A percentile compares a stretch with the other conserved stretches of the same genome.
Conservation (phyloP, 1,139 yeast species). For the Citeromyces siamensis region DNA sequence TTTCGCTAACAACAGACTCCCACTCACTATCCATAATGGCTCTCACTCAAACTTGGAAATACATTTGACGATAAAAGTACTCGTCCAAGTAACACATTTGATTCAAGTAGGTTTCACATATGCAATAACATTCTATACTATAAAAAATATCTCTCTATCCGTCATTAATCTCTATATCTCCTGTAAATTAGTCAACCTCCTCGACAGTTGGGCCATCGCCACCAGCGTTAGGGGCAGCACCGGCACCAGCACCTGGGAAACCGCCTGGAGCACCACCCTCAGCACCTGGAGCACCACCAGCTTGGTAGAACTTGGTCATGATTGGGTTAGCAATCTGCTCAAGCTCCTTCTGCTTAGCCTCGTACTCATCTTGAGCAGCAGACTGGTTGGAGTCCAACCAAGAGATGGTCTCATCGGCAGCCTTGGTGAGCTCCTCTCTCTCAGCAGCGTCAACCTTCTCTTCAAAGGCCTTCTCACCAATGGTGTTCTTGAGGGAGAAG, state of each 20-base stretch:
- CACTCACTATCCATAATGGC: neutral
- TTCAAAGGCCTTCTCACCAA: slow-evolving; percentile 32
- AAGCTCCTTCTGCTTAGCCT: slow-evolving; percentile 54
- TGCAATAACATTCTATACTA: too few species aligned
- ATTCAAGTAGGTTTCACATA: too few species aligned
- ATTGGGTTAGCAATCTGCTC: slow-evolving; percentile 56
- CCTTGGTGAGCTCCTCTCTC: slow-evolving; percentile 29
- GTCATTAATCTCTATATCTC: too few species aligned
- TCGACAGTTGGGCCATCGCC: slow-evolving; percentile 57
- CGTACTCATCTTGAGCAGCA: slow-evolving; percentile 40
- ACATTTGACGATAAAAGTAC: too few species aligned
- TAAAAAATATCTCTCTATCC: too few species aligned
- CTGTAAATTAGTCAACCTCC: slow-evolving; percentile 61
- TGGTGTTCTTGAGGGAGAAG: slow-evolving; percentile 35
- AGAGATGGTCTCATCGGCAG: slow-evolving; percentile 29
- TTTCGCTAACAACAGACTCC: neutral
- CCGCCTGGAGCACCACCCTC: slow-evolving; percentile 28
- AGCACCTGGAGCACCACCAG: slow-evolving; percentile 41
- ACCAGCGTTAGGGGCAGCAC: slow-evolving; percentile 29
- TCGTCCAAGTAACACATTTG: too few species aligned
- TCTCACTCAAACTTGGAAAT: too few species aligned
- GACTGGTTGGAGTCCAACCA: slow-evolving; percentile 41
- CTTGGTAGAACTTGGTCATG: slow-evolving; percentile 50
- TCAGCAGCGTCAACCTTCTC: slow-evolving; percentile 34
- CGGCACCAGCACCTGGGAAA: slow-evolving; percentile 32